Conservation (phyloP, 192 early-diverging fungal species). For the Coemansia sp. region DNA sequence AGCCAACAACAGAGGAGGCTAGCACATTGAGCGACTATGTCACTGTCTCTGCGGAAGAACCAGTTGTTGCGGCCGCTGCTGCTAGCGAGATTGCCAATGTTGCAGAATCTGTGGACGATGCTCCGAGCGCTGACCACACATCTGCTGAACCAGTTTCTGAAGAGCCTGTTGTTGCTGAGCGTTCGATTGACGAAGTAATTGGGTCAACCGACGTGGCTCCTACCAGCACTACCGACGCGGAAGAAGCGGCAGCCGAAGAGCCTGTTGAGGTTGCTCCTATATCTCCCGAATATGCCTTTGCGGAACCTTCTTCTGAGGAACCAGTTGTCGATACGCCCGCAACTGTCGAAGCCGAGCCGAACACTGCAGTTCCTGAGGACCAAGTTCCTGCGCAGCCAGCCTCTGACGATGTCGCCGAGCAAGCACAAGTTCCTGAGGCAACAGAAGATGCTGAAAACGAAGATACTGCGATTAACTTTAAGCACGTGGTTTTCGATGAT, state of each 20-base stretch:
- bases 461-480: background rate
- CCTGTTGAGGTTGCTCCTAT: background rate
- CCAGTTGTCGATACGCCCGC: background rate
- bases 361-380: background rate
- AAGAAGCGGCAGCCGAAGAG: background rate
- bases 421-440: background rate
- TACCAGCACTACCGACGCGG: background rate
- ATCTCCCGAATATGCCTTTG: background rate
- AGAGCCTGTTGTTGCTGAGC: slow-evolving; percentile 7
- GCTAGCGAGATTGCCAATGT: background rate
- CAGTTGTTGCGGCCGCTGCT: background rate
- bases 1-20: background rate
- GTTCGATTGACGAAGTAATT: background rate
- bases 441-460: background rate
- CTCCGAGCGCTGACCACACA: no score
- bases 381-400: background rate
- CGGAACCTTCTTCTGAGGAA: background rate
- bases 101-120: no score
- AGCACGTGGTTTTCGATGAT: background rate
- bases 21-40: background rate
- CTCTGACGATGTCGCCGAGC: background rate
- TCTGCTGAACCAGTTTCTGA: background rate
- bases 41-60: background rate
- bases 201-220: background rate
- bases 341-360: background rate